These are phyloP conservation scores for Albugo candida DNA, from an alignment of 352 stramenopile genomes.

Conservation along the genomic window DNA sequence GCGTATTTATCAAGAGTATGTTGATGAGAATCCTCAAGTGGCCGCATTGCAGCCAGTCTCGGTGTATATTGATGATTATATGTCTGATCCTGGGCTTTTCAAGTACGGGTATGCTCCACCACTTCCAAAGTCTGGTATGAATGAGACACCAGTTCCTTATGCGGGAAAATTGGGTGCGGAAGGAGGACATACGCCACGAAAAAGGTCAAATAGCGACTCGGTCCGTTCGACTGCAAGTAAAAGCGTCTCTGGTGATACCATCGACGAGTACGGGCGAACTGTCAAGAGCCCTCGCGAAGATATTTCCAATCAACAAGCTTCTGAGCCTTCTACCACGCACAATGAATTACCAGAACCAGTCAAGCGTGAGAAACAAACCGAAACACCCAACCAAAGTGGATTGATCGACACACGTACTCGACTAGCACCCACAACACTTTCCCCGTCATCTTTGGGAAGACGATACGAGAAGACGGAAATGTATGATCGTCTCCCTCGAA, in stretches of 20 bases:
- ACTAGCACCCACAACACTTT: constrained; percentile 1
- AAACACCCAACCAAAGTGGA: too few relatives aligned
- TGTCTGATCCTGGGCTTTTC: constrained; percentile 29
- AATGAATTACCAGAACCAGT: too few relatives aligned
- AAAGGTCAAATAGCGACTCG: too few relatives aligned
- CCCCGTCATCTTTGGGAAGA: neutral
- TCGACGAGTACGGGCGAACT: neutral
- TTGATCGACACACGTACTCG: too few relatives aligned
- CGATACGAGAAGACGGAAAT: constrained; percentile 19
- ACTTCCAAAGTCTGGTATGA: constrained; percentile 27
- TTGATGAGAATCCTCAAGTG: constrained; percentile 50
- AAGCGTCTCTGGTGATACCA: neutral
- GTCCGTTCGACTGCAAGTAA: too few relatives aligned
- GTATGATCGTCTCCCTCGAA: constrained; percentile 28
- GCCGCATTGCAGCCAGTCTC: constrained; percentile 23
- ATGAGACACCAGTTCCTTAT: constrained; percentile 26
- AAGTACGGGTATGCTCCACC: constrained; percentile 53
- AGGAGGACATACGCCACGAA: too few relatives aligned
- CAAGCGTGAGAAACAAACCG: too few relatives aligned
- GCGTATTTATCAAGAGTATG: constrained; percentile 48
- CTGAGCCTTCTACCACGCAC: too few relatives aligned
- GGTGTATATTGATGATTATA: constrained; percentile 22
- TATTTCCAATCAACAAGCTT: too few relatives aligned
- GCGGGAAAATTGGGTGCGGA: too few relatives aligned
- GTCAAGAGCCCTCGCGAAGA: neutral